Conservation (phyloP, 345 rosid genomes). For the Dipteronia dyeriana region DNA sequence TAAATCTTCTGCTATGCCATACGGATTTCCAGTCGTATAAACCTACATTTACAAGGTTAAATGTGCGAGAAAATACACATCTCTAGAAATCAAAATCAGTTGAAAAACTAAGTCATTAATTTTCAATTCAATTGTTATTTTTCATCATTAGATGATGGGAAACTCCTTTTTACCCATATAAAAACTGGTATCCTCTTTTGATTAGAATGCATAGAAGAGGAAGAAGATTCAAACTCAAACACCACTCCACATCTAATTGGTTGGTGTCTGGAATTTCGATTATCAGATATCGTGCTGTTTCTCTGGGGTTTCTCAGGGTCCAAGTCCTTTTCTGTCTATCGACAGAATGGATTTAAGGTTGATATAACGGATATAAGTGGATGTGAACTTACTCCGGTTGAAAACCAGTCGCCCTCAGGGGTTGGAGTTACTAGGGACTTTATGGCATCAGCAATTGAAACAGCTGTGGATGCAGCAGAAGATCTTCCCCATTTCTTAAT, state of each 20-base stretch:
- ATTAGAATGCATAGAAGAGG: background rate
- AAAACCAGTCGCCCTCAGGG: conserved; percentile 96
- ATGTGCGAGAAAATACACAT: conserved; percentile 1
- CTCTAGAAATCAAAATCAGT: background rate
- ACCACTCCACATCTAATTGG: background rate
- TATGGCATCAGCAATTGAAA: conserved; percentile 89
- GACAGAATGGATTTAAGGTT: no score
- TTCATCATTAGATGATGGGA: no score
- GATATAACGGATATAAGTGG: background rate
- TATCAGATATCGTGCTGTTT: background rate
- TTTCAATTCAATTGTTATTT: background rate
- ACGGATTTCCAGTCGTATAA: conserved; percentile 83
- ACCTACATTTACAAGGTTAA: conserved; percentile 48
- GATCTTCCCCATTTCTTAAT: conserved; percentile 99
- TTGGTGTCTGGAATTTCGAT: background rate
- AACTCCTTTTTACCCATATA: background rate
- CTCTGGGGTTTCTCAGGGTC: background rate
- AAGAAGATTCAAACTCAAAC: background rate
- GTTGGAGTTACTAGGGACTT: conserved; percentile 91
- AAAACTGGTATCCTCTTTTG: background rate
- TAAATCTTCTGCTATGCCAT: conserved; percentile 79
- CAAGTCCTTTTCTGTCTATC: background rate
- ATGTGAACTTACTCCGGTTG: conserved; percentile 73
- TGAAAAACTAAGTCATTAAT: background rate
- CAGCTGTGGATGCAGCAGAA: conserved; percentile 96